Conservation (phyloP, 2,329 filamentous ascomycete species). For the Phoma sp. region DNA sequence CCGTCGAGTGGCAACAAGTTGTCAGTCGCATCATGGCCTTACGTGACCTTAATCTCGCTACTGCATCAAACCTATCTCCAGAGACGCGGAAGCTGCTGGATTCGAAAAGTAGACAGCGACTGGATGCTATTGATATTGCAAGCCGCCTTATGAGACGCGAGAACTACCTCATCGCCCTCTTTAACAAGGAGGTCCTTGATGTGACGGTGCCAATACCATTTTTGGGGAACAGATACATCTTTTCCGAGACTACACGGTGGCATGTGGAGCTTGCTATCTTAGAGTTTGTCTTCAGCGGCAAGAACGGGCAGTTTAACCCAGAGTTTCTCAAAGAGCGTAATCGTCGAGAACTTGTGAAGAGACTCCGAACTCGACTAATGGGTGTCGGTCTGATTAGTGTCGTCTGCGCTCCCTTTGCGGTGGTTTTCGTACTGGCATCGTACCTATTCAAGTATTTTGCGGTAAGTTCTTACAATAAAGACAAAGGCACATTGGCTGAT, state of each 20-base stretch:
- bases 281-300: conserved; percentile 87
- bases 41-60: conserved; percentile 85
- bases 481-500: conserved; percentile 70
- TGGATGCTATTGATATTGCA: conserved; percentile 96
- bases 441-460: conserved; percentile 97
- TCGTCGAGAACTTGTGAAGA: conserved; percentile 78
- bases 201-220: conserved; percentile 87
- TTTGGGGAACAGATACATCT: conserved; percentile 77
- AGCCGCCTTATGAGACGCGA: conserved; percentile 96
- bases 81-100: conserved; percentile 70
- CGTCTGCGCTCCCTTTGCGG: conserved; percentile 83
- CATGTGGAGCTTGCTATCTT: conserved; percentile 89
- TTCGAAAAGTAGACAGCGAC: conserved; percentile 88
- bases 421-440: conserved; percentile 84
- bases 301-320: conserved; percentile 83
- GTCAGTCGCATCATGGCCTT: conserved; percentile 85
- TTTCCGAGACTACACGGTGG: conserved; percentile 91
- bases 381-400: conserved; percentile 88
- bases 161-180: conserved; percentile 94
- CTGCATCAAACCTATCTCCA: conserved; percentile 68
- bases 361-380: conserved; percentile 77
- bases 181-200: conserved; percentile 95
- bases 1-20: conserved; percentile 91
- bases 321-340: conserved; percentile 86
- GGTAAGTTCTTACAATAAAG: conserved; percentile 56